A percentile compares a stretch with the other conserved stretches of the same genome.
phyloP scores from a whole-genome alignment of 306 rosid genomes.

The Astragalus glycyphyllos region DNA sequence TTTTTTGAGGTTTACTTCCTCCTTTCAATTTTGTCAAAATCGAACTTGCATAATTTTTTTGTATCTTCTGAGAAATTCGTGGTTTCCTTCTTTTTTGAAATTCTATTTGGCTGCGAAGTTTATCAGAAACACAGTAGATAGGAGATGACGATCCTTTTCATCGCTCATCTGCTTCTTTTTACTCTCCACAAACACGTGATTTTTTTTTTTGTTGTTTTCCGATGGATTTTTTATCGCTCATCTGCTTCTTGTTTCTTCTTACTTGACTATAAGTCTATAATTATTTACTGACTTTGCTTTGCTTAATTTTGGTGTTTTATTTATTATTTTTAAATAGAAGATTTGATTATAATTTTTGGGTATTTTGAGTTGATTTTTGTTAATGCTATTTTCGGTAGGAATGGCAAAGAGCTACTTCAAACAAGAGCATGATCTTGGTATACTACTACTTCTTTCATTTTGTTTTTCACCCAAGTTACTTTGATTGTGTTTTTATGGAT shows the following conservation, averaged over 20 bases:
- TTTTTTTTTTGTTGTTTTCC: neutral
- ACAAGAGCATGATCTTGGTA: slow-evolving; percentile 96
- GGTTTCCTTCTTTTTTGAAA: neutral
- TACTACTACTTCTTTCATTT: neutral
- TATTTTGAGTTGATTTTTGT: slow-evolving; percentile 30
- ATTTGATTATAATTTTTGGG: neutral
- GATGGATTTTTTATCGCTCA: neutral
- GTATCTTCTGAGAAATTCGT: slow-evolving; percentile 7
- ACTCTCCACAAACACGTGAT: neutral
- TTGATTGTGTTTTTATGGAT: slow-evolving; percentile 35
- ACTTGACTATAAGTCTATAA: too few relatives aligned
- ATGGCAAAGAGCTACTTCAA: slow-evolving; percentile 95
- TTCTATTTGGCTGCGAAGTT: slow-evolving; percentile 11
- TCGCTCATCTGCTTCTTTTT: neutral
- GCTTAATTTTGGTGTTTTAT: slow-evolving; percentile 20
- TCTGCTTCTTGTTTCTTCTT: slow-evolving; percentile 7
- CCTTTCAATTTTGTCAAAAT: neutral
- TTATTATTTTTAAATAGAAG: too few relatives aligned
- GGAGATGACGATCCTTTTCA: slow-evolving; percentile 13
- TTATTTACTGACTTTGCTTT: neutral
- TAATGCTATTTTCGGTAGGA: slow-evolving; percentile 55
- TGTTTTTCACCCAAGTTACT: neutral
- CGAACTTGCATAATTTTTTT: neutral
- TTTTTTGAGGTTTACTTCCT: slow-evolving; percentile 37
- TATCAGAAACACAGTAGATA: neutral